phyloP scores from a whole-genome alignment of 371 early-diverging fungal species.

The Choanephora cucurbitarum region DNA sequence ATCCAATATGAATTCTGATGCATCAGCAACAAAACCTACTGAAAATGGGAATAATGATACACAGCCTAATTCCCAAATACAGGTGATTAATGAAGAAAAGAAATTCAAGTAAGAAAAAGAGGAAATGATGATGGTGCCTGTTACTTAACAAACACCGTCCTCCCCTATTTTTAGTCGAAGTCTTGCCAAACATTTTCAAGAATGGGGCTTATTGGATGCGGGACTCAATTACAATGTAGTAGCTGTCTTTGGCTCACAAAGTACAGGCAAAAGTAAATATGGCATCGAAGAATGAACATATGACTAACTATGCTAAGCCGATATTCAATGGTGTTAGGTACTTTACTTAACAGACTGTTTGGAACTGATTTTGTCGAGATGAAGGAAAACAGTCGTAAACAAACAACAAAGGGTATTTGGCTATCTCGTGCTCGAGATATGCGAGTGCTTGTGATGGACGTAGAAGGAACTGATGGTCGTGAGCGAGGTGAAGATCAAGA shows the following conservation, averaged over 20 bases:
- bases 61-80: constrained; percentile 61
- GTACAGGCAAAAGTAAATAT: constrained; percentile 96
- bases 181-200: constrained; percentile 70
- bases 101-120: constrained; percentile 72
- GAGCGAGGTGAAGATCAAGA: constrained; percentile 99
- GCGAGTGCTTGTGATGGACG: constrained; percentile 94
- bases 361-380: constrained; percentile 93
- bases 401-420: constrained; percentile 98
- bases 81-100: constrained; percentile 82
- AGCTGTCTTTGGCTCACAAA: constrained; percentile 98
- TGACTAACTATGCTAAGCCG: background rate
- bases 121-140: too few relatives aligned
- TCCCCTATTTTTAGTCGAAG: constrained; percentile 46
- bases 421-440: constrained; percentile 80
- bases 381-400: constrained; percentile 80
- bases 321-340: too few relatives aligned
- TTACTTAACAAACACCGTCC: too few relatives aligned
- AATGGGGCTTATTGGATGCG: constrained; percentile 80
- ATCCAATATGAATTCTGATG: too few relatives aligned
- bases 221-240: constrained; percentile 96
- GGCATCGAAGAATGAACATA: constrained; percentile 6
- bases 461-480: constrained; percentile 98
- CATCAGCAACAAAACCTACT: too few relatives aligned
- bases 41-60: constrained; percentile 43
- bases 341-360: constrained; percentile 92